Base-by-base conservation (phyloP, 1,284 basidiomycete species). In the Apiotrichum brassicae region DNA sequence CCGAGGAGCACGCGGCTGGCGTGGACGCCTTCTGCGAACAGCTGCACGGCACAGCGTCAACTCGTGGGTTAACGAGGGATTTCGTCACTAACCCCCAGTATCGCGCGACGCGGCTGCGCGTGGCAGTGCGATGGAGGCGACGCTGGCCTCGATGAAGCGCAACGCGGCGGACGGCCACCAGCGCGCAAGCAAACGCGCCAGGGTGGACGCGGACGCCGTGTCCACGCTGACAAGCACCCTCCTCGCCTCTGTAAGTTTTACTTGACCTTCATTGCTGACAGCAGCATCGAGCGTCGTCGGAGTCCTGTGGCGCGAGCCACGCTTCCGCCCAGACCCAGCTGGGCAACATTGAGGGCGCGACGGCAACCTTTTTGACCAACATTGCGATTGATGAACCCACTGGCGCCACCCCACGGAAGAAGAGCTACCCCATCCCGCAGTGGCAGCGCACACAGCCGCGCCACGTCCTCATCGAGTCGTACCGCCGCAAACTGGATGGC, bases 331-430 rank as follows among this genome's bases (percentile, higher is more conserved):
- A 58, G 26, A 36, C 49, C 5, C 49, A 59, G 9, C 51, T 75
- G 26, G 47, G 57, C 16, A 33, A 44, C 5, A 62, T 74, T 33
- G 51, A 58, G 18, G 35, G 46, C 22, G 51, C 63, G 14, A 67
- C 73, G 1, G 48, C 50, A 1, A 67, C 69, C 59, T 64, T 74
- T 14, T 43, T 58, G 6, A 49, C 51, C 5, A 62, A 63, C 12
- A 66, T 78, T 12, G 56, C 54, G 5, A 63, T 70, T n/a, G 76
- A 77, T 53, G 51, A 68, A 3, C 63, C 75, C 1, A 78, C 76
- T 0, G 76, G 76, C 13, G 45, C 62, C 16, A 78, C 76, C 3
- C 76, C 76, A 0, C 61, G 61, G 20, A 75, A 76, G 56, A 68
- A 69, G 24, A 50, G 52, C 2, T 73, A 70, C 59, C 60, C 65